These are phyloP conservation scores for Metarhizium humberi DNA, from an alignment of 2,329 filamentous ascomycete species.

Conservation along the genomic window DNA sequence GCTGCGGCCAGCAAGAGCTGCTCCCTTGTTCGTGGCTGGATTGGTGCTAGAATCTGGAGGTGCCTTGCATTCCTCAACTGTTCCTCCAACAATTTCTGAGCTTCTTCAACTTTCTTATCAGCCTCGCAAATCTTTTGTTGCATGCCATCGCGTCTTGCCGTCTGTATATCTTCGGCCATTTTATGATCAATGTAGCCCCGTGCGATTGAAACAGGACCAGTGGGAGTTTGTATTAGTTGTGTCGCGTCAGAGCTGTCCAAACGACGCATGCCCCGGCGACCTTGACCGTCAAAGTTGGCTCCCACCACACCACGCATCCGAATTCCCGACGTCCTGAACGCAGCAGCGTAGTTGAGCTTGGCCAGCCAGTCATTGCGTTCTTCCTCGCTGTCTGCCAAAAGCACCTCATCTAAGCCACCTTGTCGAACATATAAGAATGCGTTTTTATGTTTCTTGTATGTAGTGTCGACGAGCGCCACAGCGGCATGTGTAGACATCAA, in stretches of 20 bases:
- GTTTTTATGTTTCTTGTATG: conserved; percentile 92
- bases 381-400: conserved; percentile 79
- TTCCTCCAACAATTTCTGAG: conserved; percentile 70
- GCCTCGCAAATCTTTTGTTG: conserved; percentile 73
- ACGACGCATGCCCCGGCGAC: conserved; percentile 60
- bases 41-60: conserved; percentile 77
- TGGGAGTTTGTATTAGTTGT: conserved; percentile 57
- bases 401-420: conserved; percentile 78
- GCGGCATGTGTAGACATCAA: conserved; percentile 90
- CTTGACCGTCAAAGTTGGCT: conserved; percentile 76
- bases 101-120: conserved; percentile 64
- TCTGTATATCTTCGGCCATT: conserved; percentile 77
- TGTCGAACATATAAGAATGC: conserved; percentile 87
- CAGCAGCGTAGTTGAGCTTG: conserved; percentile 91
- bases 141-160: conserved; percentile 75
- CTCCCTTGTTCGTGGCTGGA: conserved; percentile 83
- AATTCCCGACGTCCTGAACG: conserved; percentile 85
- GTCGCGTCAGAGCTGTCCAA: conserved; percentile 54
- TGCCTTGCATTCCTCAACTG: conserved; percentile 86
- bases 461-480: conserved; percentile 76
- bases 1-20: conserved; percentile 77
- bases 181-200: conserved; percentile 69
- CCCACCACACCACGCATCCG: conserved; percentile 82
- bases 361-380: conserved; percentile 97
- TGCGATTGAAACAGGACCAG: conserved; percentile 64